Evolutionary conservation across 805 yeast species (phyloP).

Genomic region (Millerozyma acaciae): DNA sequence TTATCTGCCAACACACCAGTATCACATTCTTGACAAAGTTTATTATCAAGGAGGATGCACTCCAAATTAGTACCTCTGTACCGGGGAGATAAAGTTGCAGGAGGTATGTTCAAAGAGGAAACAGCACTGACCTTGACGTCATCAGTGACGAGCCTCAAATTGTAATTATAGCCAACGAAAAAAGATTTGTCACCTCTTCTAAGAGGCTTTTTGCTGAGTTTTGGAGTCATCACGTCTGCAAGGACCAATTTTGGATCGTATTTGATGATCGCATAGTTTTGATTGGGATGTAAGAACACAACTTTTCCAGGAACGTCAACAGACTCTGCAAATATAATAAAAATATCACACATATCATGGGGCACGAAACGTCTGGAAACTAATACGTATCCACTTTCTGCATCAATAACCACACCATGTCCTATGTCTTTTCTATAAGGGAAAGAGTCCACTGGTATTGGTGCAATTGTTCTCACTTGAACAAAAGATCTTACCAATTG

Average conservation of each 20-base stretch:
- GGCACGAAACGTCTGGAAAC: conserved; percentile 79
- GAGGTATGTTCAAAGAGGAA: conserved; percentile 68
- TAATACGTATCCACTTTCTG: conserved; percentile 72
- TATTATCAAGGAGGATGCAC: conserved; percentile 70
- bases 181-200: conserved; percentile 70
- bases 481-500: conserved; percentile 66
- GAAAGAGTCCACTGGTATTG: conserved; percentile 73
- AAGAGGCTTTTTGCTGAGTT: conserved; percentile 51
- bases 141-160: conserved; percentile 64
- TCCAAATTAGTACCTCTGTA: conserved; percentile 84
- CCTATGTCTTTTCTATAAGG: conserved; percentile 58
- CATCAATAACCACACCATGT: conserved; percentile 79
- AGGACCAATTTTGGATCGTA: conserved; percentile 73
- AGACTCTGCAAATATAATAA: conserved; percentile 81
- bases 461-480: conserved; percentile 58
- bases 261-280: conserved; percentile 77
- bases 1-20: conserved; percentile 75
- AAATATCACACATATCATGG: conserved; percentile 74
- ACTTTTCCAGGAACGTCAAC: conserved; percentile 76
- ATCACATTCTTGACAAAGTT: conserved; percentile 65
- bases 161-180: conserved; percentile 79
- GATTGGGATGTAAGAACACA: conserved; percentile 80
- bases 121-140: conserved; percentile 76
- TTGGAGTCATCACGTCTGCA: conserved; percentile 70
- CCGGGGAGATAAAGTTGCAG: conserved; percentile 65